Evolutionary conservation across 106 monocot species (phyloP).

Genomic region (Dactylorhiza incarnata): DNA sequence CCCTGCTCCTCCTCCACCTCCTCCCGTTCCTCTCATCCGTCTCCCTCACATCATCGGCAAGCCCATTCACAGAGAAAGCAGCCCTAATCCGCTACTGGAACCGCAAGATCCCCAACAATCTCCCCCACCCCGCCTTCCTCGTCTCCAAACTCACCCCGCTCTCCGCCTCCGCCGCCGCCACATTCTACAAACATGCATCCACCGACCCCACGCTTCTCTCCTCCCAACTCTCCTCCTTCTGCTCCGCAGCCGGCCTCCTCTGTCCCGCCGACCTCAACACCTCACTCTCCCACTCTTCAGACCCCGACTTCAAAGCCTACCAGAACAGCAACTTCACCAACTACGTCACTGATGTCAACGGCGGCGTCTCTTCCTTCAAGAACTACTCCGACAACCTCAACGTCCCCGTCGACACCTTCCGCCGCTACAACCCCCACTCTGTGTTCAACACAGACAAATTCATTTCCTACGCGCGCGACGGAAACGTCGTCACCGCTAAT

Average conservation of each 20-base stretch:
- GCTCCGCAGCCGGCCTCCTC: slow-evolving; percentile 26
- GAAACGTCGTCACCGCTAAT: slow-evolving; percentile 76
- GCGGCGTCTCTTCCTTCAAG: slow-evolving; percentile 46
- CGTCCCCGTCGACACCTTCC: slow-evolving; percentile 73
- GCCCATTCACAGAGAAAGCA: slow-evolving; percentile 60
- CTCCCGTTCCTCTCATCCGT: slow-evolving; percentile 1
- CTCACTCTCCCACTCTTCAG: slow-evolving; percentile 9
- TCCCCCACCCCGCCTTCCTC: slow-evolving; percentile 55
- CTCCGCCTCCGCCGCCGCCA: slow-evolving; percentile 36
- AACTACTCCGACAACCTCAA: slow-evolving; percentile 60
- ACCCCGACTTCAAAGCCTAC: slow-evolving; percentile 42
- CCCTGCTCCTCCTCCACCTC: slow-evolving; percentile 5
- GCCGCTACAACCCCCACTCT: slow-evolving; percentile 67
- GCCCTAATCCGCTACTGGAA: slow-evolving; percentile 77
- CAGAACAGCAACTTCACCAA: slow-evolving; percentile 61
- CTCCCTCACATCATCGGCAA: slow-evolving; percentile 6
- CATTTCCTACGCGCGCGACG: slow-evolving; percentile 39
- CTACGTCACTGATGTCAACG: slow-evolving; percentile 43
- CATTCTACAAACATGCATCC: slow-evolving; percentile 34
- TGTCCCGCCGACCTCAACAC: slow-evolving; percentile 7
- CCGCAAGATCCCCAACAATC: slow-evolving; percentile 42
- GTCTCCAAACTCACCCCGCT: slow-evolving; percentile 75
- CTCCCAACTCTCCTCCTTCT: slow-evolving; percentile 41
- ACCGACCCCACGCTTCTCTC: slow-evolving; percentile 14
- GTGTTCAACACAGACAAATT: slow-evolving; percentile 35